Base-by-base conservation (phyloP, 2,329 filamentous ascomycete species). In the Colletotrichum graminicola region DNA sequence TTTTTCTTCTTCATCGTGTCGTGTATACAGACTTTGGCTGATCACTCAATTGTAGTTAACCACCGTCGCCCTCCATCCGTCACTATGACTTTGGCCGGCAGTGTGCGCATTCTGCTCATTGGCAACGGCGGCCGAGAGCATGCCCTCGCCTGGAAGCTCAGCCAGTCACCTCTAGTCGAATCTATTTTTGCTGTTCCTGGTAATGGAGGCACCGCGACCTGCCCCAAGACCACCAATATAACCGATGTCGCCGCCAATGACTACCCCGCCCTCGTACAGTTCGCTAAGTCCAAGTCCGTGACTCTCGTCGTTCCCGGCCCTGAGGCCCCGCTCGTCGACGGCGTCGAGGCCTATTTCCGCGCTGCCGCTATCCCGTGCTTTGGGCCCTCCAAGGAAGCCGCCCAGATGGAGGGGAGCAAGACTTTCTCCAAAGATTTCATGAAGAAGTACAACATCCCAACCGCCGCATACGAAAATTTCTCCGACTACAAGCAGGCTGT, bases 401-500 rank as follows among this genome's bases (percentile, higher is more conserved):
- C 93, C 12, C 85, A 86, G 47, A 90, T 95, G 86, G 93, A 95
- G 78, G 93, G 93, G 51, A 93, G 90, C 76, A 95, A 95, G 81
- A 89, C 91, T 1, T 94, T 93, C 78, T 90, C 91, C 49, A 94
- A 95, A 77, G 90, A 93, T 77, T 94, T 95, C 77, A 95, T 95
- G 93, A 87, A 89, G 76, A 86, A 87, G 55, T 86, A 93, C 79
- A 85, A 84, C 71, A 94, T 95, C 73, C 92, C 92, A 23, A 94
- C 93, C 0, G 93, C 93, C 14, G 85, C 85, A 45, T 94, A 93
- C 79, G 84, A 86, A 75, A 94, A 91, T 79, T 94, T 94, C 79
- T 85, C 83, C 74, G 81, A 87, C 65, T 90, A 90, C 78, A 85
- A 89, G 62, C 79, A 84, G 4, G 91, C 91, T 1, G 82, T 81